phyloP scores from a whole-genome alignment of 805 yeast species.

The Starmera pachycereana region DNA sequence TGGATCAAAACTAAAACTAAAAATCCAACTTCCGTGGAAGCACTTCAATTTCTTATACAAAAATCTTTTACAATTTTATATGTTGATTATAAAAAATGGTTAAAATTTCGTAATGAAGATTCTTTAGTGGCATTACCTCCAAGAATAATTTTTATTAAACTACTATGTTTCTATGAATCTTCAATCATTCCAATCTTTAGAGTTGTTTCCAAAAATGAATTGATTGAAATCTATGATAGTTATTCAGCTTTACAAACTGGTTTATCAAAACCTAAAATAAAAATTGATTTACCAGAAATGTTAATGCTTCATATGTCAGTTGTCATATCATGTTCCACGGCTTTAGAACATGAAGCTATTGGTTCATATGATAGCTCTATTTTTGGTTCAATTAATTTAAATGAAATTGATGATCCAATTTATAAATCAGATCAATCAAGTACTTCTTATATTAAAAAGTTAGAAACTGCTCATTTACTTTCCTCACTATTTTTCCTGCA shows the following conservation, averaged over 20 bases:
- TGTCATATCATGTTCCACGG: neutral
- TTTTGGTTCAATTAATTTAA: too few species aligned
- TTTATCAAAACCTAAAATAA: neutral
- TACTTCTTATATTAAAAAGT: too few species aligned
- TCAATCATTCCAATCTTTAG: neutral
- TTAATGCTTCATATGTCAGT: neutral
- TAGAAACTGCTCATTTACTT: too few species aligned
- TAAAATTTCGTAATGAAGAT: slow-evolving; percentile 1
- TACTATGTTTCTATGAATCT: neutral
- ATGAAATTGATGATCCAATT: too few species aligned
- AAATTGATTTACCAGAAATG: neutral
- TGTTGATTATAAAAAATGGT: slow-evolving; percentile 1
- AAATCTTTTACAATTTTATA: slow-evolving; percentile 2
- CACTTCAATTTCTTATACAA: slow-evolving; percentile 1
- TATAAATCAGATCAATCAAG: too few species aligned
- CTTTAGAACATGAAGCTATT: neutral
- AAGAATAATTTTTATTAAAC: neutral
- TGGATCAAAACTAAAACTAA: slow-evolving; percentile 20
- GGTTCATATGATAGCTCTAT: neutral
- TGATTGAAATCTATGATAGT: neutral
- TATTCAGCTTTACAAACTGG: neutral
- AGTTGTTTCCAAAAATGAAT: neutral
- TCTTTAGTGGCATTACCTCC: slow-evolving; percentile 1
- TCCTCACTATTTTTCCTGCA: slow-evolving; percentile 9
- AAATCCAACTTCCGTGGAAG: slow-evolving; percentile 1